Percentiles rank a stretch among this genome's conserved stretches.
Evolutionary conservation across 352 stramenopile genomes (phyloP).

Genomic region (Thalassiosira delicatula): DNA sequence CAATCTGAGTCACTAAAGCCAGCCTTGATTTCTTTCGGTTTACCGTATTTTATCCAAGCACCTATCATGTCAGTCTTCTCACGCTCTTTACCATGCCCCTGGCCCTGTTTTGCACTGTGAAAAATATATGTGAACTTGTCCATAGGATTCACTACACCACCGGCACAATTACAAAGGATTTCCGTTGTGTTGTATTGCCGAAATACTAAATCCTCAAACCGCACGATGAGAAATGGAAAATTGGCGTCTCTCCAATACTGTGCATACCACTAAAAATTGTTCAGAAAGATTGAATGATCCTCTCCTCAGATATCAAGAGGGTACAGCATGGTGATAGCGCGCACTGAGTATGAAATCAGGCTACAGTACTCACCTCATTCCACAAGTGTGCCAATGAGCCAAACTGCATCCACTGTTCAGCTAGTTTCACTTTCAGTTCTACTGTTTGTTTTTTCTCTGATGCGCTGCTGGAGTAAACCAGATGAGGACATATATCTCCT

Average conservation of each 20-base stretch:
- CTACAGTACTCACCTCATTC: no score
- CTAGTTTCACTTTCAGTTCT: constrained; percentile 35
- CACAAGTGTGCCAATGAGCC: constrained; percentile 67
- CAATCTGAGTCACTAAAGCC: constrained; percentile 47
- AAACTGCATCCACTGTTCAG: constrained; percentile 36
- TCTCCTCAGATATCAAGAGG: no score
- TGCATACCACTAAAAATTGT: no score
- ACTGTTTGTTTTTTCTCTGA: constrained; percentile 21
- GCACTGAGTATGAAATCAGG: no score
- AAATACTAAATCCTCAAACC: no score
- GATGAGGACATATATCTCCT: constrained; percentile 64
- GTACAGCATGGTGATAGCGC: no score
- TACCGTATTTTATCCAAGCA: constrained; percentile 78
- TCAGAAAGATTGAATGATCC: no score
- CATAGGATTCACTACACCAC: no score
- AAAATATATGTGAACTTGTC: constrained; percentile 70
- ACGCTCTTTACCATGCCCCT: constrained; percentile 60
- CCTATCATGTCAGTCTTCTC: constrained; percentile 66
- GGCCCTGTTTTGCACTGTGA: constrained; percentile 72
- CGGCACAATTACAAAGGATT: no score
- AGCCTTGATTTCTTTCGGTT: constrained; percentile 48
- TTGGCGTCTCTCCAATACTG: no score
- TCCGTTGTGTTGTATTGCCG: no score
- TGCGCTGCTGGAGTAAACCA: constrained; percentile 40
- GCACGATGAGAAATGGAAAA: no score